phyloP scores from a whole-genome alignment of 176 grass and related monocot genomes.

The Carex pumila region DNA sequence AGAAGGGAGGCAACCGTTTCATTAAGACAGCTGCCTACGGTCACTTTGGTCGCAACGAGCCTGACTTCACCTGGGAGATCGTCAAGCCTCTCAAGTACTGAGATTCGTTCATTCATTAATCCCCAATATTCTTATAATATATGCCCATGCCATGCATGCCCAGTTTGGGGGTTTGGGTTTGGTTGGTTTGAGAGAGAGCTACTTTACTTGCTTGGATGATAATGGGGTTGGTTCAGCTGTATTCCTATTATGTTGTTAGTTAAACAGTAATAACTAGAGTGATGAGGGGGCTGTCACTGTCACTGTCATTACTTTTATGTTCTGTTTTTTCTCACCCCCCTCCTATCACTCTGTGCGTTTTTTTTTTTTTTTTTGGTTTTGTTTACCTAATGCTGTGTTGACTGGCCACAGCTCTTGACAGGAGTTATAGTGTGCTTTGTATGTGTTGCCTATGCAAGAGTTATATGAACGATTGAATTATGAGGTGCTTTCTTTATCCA shows the following conservation, averaged over 20 bases:
- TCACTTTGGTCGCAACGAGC: constrained; percentile 32
- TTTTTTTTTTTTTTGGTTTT: background rate
- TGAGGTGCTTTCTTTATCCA: background rate
- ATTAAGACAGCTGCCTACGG: constrained; percentile 34
- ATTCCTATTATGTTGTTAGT: background rate
- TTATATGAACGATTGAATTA: background rate
- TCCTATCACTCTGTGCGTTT: background rate
- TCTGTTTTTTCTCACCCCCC: background rate
- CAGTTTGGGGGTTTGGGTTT: background rate
- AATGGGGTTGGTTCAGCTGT: background rate
- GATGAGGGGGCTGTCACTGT: background rate
- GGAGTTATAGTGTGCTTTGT: background rate
- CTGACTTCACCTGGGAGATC: constrained; percentile 38
- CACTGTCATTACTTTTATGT: background rate
- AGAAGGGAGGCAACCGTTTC: constrained; percentile 27
- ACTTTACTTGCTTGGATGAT: background rate
- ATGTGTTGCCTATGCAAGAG: background rate
- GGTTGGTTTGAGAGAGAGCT: background rate
- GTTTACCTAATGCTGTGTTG: background rate
- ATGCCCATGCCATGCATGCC: background rate
- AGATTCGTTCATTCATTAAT: background rate
- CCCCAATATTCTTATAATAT: background rate
- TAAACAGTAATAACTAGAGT: background rate
- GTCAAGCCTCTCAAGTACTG: constrained; percentile 33
- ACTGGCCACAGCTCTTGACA: background rate